Conservation (phyloP, 257 asterid genomes). For the Ophiorrhiza pumila region DNA sequence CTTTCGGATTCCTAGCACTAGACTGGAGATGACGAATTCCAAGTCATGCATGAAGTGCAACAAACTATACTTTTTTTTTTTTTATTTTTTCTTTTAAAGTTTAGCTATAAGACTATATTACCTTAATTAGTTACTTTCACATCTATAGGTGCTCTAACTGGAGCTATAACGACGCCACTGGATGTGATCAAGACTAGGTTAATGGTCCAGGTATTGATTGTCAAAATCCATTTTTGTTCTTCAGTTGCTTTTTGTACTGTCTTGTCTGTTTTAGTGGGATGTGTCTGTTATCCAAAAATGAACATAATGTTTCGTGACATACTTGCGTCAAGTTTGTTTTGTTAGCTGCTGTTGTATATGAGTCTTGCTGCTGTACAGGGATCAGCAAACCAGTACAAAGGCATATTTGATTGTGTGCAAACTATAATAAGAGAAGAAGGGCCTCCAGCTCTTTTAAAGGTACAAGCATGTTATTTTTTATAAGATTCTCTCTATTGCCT, state of each 20-base stretch:
- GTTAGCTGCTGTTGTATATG: slow-evolving; percentile 16
- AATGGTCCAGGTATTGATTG: slow-evolving; percentile 78
- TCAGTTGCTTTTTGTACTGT: slow-evolving; percentile 1
- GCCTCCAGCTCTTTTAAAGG: slow-evolving; percentile 78
- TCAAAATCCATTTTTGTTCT: slow-evolving; percentile 7
- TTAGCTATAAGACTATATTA: neutral
- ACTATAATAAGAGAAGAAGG: slow-evolving; percentile 87
- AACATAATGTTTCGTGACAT: neutral
- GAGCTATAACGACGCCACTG: slow-evolving; percentile 95
- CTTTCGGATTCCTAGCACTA: neutral
- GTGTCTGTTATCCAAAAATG: neutral
- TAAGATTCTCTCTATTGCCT: neutral
- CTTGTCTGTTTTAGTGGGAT: neutral
- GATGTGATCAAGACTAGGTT: slow-evolving; percentile 96
- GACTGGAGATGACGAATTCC: neutral
- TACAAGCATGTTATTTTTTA: slow-evolving; percentile 14
- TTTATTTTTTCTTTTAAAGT: too few relatives aligned
- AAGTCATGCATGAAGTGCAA: neutral
- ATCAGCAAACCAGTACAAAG: slow-evolving; percentile 75
- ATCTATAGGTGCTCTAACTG: slow-evolving; percentile 79
- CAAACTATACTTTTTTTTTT: too few relatives aligned
- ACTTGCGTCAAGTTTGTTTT: slow-evolving; percentile 7
- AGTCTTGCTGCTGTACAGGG: slow-evolving; percentile 53
- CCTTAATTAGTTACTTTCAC: neutral
- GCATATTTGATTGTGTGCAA: slow-evolving; percentile 72